These are phyloP conservation scores for Lipomyces kockii DNA, from an alignment of 805 yeast genomes.

Conservation along the genomic window DNA sequence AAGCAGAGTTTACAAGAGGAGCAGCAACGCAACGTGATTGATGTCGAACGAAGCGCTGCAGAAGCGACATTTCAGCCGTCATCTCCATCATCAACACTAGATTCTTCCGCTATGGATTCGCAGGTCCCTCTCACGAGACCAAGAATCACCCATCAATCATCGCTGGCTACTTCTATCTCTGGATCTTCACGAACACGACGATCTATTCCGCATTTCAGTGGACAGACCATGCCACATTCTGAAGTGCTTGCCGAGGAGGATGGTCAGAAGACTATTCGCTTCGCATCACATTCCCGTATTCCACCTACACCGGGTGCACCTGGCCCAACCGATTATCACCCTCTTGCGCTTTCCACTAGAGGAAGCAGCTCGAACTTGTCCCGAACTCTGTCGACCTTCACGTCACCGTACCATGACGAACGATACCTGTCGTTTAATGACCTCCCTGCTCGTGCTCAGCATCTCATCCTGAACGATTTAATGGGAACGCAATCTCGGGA, in stretches of 20 bases:
- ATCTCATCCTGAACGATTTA: conserved; percentile 81
- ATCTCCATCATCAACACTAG: neutral
- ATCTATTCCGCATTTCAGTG: conserved; percentile 43
- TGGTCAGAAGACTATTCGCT: conserved; percentile 36
- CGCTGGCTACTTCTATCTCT: conserved; percentile 25
- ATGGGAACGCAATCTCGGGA: conserved; percentile 67
- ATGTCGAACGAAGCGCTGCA: conserved; percentile 23
- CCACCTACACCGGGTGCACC: conserved; percentile 10
- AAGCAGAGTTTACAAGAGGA: conserved; percentile 15
- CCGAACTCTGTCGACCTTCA: conserved; percentile 14
- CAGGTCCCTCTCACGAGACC: conserved; percentile 15
- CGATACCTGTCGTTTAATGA: conserved; percentile 67
- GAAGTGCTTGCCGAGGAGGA: conserved; percentile 42
- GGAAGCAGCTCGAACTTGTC: conserved; percentile 39
- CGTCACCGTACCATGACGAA: conserved; percentile 28
- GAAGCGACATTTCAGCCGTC: conserved; percentile 6
- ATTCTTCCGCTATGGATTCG: conserved; percentile 1
- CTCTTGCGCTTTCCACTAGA: conserved; percentile 21
- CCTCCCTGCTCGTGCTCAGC: conserved; percentile 91
- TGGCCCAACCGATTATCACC: conserved; percentile 13
- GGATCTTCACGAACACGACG: conserved; percentile 26
- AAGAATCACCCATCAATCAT: conserved; percentile 23
- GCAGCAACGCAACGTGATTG: conserved; percentile 18
- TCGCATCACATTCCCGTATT: conserved; percentile 18
- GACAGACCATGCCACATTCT: conserved; percentile 44